A percentile compares a stretch with the other conserved stretches of the same genome.
Conservation (phyloP, 1,284 basidiomycete species). For the Exobasidium rhododendri region DNA sequence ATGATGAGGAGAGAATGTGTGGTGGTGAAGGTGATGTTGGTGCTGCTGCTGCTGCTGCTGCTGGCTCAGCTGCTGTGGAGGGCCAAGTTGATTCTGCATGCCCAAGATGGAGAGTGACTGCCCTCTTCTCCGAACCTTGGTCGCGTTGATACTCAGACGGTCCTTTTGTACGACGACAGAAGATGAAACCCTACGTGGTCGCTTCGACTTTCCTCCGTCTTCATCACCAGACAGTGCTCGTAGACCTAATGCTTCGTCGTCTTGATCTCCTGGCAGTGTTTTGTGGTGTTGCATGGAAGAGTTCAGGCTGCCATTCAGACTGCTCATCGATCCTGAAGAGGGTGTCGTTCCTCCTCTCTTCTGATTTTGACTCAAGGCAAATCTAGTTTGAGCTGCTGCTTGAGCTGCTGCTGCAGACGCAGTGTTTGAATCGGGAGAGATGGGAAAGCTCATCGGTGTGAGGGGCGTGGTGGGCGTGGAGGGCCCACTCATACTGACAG, state of each 20-base stretch:
- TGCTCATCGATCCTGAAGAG: not conserved
- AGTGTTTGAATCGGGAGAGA: slow-evolving; percentile 21
- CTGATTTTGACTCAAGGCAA: slow-evolving; percentile 1
- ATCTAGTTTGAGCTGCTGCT: slow-evolving; percentile 40
- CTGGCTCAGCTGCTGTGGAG: slow-evolving; percentile 15
- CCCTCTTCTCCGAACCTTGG: slow-evolving; percentile 36
- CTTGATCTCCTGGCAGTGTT: not conserved
- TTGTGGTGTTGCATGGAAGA: not conserved
- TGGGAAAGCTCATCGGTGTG: slow-evolving; percentile 30
- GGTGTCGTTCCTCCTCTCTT: not conserved
- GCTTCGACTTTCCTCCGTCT: slow-evolving; percentile 49
- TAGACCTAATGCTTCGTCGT: not conserved
- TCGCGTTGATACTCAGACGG: slow-evolving; percentile 20
- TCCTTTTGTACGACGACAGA: slow-evolving; percentile 40
- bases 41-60: slow-evolving; percentile 8
- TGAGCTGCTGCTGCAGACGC: slow-evolving; percentile 29
- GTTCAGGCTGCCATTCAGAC: not conserved
- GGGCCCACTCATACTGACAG: slow-evolving; percentile 27
- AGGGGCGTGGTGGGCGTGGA: slow-evolving; percentile 46
- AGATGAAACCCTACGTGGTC: slow-evolving; percentile 43
- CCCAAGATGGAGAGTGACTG: slow-evolving; percentile 41
- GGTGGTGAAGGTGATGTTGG: not conserved
- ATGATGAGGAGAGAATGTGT: not conserved
- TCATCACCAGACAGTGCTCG: not conserved
- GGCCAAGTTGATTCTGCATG: slow-evolving; percentile 30